These are phyloP conservation scores for Metschnikowia bowlesiae DNA, from an alignment of 805 yeast genomes.

Conservation along the genomic window DNA sequence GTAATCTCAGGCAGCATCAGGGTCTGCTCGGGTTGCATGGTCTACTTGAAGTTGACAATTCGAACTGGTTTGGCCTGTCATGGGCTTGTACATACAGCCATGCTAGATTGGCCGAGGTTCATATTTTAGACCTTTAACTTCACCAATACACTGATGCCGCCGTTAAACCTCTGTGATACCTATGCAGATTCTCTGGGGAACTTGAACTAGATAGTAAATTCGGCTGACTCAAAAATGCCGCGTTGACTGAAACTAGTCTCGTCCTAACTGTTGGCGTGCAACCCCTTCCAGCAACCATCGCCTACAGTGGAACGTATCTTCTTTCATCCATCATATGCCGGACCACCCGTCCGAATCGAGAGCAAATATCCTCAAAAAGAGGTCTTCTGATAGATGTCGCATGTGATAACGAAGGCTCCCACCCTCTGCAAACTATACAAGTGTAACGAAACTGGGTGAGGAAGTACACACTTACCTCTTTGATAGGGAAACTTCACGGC, in stretches of 20 bases:
- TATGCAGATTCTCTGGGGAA: slow-evolving; percentile 12
- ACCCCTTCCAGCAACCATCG: not conserved
- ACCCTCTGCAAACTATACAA: no score
- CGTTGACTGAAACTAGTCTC: not conserved
- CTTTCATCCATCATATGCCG: not conserved
- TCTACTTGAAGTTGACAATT: no score
- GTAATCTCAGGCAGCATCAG: no score
- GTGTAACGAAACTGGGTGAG: no score
- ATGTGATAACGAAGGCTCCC: not conserved
- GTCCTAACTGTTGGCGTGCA: not conserved
- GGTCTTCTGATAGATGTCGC: not conserved
- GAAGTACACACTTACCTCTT: no score
- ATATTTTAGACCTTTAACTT: not conserved
- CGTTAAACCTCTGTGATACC: slow-evolving; percentile 10
- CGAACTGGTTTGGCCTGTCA: not conserved
- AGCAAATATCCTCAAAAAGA: not conserved
- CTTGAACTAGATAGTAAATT: not conserved
- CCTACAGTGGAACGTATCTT: not conserved
- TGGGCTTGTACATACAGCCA: not conserved
- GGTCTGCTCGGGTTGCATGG: no score
- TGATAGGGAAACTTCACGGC: no score
- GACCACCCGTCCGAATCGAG: not conserved
- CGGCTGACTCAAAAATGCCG: not conserved
- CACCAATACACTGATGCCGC: not conserved
- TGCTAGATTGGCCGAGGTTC: not conserved